Base-by-base conservation (phyloP, 306 rosid species). In the Trichosanthes truncata region DNA sequence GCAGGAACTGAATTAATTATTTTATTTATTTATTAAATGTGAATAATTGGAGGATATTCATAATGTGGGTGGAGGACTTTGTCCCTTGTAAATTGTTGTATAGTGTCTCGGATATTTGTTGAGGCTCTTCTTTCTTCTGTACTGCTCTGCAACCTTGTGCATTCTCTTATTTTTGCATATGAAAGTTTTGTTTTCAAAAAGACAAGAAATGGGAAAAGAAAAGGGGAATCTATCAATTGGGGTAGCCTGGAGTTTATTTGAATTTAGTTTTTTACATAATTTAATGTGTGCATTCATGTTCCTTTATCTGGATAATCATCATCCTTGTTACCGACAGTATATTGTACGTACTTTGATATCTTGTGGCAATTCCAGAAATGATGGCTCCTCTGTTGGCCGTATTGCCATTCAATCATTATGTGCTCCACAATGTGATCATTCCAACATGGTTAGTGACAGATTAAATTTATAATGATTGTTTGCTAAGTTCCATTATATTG, bases 351-450 rank as follows among this genome's bases (percentile, higher is more conserved):
- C 72, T 4, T 40, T 41, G 75, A 4, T 21, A 18, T 68, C 52
- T 40, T 2, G 52, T 40, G 75, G n/a, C 33, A 68, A 77, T 9
- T 26, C 40, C 84, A 94, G 93, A 88, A 83, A 74, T 38, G 91
- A 83, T 61, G 80, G 88, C 79, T 76, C 89, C 78, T 75, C 87
- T 17, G 92, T 84, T 84, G 90, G 93, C 51, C 93, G 93, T 35
- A 82, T 92, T 87, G 94, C 97, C 60, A 87, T 94, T 81, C 98
- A 94, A 59, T 94, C 98, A 78, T 87, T 94, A 62, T 89, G 98
- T 81, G 89, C 97, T 77, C 97, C 96, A 77, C 97, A 92, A 73
- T 92, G 94, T 83, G 83, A 80, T 83, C 86, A 87, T 84, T 86
- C 96, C 78, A 74, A 86, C 82, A 83, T 83, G 93, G 97, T 94